These are phyloP conservation scores for Spizellomyces sp. DNA, from an alignment of 192 early-diverging fungal genomes.

Conservation along the genomic window DNA sequence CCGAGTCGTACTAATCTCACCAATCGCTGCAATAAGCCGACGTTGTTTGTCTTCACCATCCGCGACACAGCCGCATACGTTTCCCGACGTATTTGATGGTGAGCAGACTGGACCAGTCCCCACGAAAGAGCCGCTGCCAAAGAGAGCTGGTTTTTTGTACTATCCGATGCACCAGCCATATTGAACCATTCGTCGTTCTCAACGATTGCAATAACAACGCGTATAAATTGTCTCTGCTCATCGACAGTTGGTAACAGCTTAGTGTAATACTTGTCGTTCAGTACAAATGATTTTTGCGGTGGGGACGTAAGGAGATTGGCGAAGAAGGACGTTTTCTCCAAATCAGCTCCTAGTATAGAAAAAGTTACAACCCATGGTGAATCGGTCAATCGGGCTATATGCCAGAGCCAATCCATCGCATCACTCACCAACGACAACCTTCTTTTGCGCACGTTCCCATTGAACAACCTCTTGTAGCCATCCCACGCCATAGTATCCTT, in stretches of 20 bases:
- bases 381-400: too few relatives aligned
- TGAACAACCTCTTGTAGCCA: slow-evolving; percentile 33
- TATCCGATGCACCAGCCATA: slow-evolving; percentile 14
- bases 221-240: slow-evolving; percentile 67
- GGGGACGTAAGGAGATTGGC: slow-evolving; percentile 16
- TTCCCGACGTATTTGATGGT: slow-evolving; percentile 29
- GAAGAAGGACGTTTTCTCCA: slow-evolving; percentile 48
- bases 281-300: slow-evolving; percentile 63
- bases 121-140: slow-evolving; percentile 61
- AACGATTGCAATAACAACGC: slow-evolving; percentile 50
- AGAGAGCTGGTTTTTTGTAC: slow-evolving; percentile 21
- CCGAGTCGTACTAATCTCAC: slow-evolving; percentile 42
- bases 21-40: slow-evolving; percentile 7
- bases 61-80: slow-evolving; percentile 10
- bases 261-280: slow-evolving; percentile 83
- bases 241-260: slow-evolving; percentile 67
- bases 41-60: not conserved
- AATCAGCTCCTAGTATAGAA: slow-evolving; percentile 28
- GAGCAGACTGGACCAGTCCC: slow-evolving; percentile 49
- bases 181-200: slow-evolving; percentile 37
- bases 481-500: slow-evolving; percentile 41
- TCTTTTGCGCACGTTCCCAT: slow-evolving; percentile 23
- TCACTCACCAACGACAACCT: not conserved
- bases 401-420: not conserved
- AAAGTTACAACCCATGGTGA: too few relatives aligned